Evolutionary conservation across 2,329 filamentous ascomycete species (phyloP), one percentile per base, ranked within the genome.

Genomic region (Raffaelea deltoideospora): DNA sequence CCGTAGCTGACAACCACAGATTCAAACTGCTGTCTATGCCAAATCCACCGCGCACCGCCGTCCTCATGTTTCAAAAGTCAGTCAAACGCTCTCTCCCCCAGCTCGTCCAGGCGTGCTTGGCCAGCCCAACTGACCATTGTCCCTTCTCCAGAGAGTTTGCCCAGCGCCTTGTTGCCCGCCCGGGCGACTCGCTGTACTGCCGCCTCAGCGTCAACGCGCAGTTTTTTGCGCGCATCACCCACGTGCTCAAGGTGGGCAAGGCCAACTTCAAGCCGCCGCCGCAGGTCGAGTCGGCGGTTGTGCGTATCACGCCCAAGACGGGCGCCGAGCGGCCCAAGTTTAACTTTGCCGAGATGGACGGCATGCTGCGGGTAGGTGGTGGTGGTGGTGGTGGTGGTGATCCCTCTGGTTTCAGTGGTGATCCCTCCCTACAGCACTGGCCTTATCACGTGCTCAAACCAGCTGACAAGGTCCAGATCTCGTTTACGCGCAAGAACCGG

Each of bases 251-350:
- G 61, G 88, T 96, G 32, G 86, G 87, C 45, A 82, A 46, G 90
- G 92, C 45, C 59, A 96, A 96, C 63, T 98, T 96, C 69, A 85
- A 84, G 43, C 90, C 90, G 0, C 88, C 90, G 1, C 90, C 90
- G 9, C 74, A 85, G 51, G 90, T 98, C 40, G 90, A 98, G 58
- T 84, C 76, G 8, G 87, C 80, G 40, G 87, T 95, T 7, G 86
- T 95, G 33, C 72, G 87, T 41, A 80, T 95, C 46, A 83, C 88
- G 52, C 86, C 86, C 18, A 92, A 95, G 62, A 69, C 72, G 27
- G 86, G 86, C 10, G 64, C 60, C 33, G 72, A 77, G 45, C 65
- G 85, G 27, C 88, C 88, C 37, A 79, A 85, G 47, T 87, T 96
- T 45, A 83, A 76, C 53, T 96, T 88, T 59, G 85, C 92, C 37